Conservation (phyloP, 345 rosid genomes). For the Diplotaxis tenuifolia region DNA sequence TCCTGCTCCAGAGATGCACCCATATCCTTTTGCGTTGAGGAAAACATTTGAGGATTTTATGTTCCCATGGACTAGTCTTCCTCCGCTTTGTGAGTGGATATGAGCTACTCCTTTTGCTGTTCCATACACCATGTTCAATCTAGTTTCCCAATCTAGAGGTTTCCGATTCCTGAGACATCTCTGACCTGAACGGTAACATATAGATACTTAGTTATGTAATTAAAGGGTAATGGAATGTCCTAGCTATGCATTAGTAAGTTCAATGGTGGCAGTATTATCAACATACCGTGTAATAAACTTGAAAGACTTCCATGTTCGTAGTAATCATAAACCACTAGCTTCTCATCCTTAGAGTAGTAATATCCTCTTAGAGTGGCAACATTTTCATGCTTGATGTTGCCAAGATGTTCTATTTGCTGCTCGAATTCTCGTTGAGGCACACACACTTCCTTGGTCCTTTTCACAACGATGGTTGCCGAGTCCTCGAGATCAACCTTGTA, state of each 20-base stretch:
- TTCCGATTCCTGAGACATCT: constrained; percentile 47
- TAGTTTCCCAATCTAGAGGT: constrained; percentile 76
- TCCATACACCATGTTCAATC: constrained; percentile 68
- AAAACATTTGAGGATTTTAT: constrained; percentile 82
- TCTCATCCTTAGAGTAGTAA: constrained; percentile 90
- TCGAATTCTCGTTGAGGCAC: constrained; percentile 78
- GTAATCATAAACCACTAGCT: constrained; percentile 84
- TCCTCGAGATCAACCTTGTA: constrained; percentile 91
- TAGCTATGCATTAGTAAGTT: neutral
- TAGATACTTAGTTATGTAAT: constrained; percentile 4
- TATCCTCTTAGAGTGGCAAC: constrained; percentile 76
- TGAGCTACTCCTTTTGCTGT: constrained; percentile 78
- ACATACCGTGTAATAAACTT: constrained; percentile 69
- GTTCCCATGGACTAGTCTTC: constrained; percentile 88
- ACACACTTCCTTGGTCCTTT: constrained; percentile 84
- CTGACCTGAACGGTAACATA: constrained; percentile 48
- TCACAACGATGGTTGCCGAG: constrained; percentile 73
- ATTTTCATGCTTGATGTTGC: constrained; percentile 76
- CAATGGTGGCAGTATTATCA: neutral
- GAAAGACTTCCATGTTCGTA: constrained; percentile 66
- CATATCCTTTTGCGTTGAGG: constrained; percentile 55
- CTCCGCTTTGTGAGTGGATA: constrained; percentile 62
- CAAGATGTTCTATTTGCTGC: constrained; percentile 79
- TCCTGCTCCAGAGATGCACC: constrained; percentile 75
- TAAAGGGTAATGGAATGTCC: constrained; percentile 7